These are phyloP conservation scores for Themeda triandra DNA, from an alignment of 176 grass and related monocot species.

Conservation along the genomic window DNA sequence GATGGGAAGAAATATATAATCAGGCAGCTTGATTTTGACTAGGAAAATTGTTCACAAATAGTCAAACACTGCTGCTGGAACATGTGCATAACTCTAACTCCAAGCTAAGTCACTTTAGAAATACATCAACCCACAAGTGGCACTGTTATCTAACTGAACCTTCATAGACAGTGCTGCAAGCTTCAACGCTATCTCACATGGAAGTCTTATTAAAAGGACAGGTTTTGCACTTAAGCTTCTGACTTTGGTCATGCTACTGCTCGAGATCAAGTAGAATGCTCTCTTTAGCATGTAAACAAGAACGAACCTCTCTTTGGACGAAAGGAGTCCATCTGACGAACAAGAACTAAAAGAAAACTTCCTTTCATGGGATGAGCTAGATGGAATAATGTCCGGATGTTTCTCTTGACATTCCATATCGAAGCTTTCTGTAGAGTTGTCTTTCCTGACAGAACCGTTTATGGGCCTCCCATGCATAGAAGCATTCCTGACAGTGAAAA, in stretches of 20 bases:
- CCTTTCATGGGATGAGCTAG: conserved; percentile 41
- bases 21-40: neutral
- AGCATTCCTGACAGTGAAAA: conserved; percentile 34
- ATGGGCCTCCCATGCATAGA: conserved; percentile 3
- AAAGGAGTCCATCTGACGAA: conserved; percentile 52
- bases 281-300: neutral
- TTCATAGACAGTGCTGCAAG: conserved; percentile 8
- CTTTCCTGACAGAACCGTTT: conserved; percentile 28
- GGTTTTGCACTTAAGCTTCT: neutral
- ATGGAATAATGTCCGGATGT: conserved; percentile 28
- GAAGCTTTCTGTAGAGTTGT: conserved; percentile 6
- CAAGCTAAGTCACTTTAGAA: neutral
- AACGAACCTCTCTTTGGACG: conserved; percentile 61
- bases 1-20: neutral
- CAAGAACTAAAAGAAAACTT: conserved; percentile 64
- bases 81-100: neutral
- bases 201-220: conserved; percentile 1
- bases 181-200: neutral
- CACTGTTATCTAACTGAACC: neutral
- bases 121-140: too few relatives aligned
- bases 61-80: neutral
- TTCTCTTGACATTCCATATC: conserved; percentile 46
- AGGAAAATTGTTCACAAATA: neutral
- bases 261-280: conserved; percentile 1
- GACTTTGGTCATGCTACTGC: neutral